Base-by-base conservation (phyloP, 139 green algal genomes). In the Coelastrella sp. region DNA sequence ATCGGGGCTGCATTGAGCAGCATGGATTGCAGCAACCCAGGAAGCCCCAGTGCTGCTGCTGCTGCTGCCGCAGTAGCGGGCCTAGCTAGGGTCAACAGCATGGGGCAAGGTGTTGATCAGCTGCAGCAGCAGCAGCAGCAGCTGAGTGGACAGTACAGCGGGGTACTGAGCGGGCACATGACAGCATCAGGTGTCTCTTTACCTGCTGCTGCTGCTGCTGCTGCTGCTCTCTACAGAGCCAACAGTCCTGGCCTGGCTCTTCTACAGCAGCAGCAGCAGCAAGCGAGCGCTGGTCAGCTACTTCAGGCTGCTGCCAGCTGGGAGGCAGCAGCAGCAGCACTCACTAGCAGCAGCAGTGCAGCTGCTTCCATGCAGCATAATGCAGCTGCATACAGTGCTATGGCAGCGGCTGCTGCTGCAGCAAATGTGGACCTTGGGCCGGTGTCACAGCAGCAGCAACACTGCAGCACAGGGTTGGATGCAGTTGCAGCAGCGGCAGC, bases 211-310 rank as follows among this genome's bases (percentile, higher is more conserved):
- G 17, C 54, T 32, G 23, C 78, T 32, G 16, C 56, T n/a, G 17
- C 56, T 5, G 32, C 32, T 47, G 32, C 56, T 5, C 11, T 83
- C 3, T 83, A 83, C 56, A 66, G 78, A 13, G 56, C 78, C 0
- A 68, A 4, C n/a, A 83, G 78, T 16, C 78, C 78, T 54, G 78
- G 80, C 10, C 23, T 85, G 5, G 58, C 58, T 7, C 6, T 73
- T 20, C 80, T 85, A 22, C 79, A 73, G 78, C 75, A 83, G 78
- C 78, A 83, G 78, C 78, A 22, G 80, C 80, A 59, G 19, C 80
- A 85, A 59, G 56, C 61, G 0, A 78, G 22, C 64, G 13, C 54
- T 14, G 80, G 58, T 68, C 82, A 54, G 68, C 66, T 57, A 7
- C 83, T 80, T 6, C 82, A 77, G 14, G 47, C 20, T 81, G 23